Percentiles rank a stretch among this genome's conserved stretches.
Conservation (phyloP, 225 moss, liverwort and hornwort genomes). For the Marchantia paleacea region DNA sequence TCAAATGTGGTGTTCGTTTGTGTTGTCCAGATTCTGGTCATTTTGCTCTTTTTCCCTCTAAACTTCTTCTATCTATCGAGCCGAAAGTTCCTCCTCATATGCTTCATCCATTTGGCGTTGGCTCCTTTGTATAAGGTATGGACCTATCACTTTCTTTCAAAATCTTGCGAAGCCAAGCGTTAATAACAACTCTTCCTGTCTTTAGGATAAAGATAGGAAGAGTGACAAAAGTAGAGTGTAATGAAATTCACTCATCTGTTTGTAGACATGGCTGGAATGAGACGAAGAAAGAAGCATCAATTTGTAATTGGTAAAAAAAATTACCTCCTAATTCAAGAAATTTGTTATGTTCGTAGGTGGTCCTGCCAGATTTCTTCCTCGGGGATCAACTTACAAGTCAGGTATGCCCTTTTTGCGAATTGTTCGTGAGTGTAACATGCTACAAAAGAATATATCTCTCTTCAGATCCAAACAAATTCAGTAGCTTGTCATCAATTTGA, state of each 20-base stretch:
- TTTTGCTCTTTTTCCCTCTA: conserved; percentile 56
- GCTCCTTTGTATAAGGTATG: conserved; percentile 87
- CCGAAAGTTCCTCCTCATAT: conserved; percentile 60
- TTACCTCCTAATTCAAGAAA: background rate
- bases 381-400: conserved; percentile 22
- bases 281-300: background rate
- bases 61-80: conserved; percentile 70
- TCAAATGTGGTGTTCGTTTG: background rate
- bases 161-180: background rate
- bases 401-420: background rate
- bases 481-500: too few species aligned
- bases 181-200: too few species aligned
- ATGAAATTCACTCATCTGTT: background rate
- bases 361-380: conserved; percentile 9
- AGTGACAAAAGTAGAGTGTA: background rate
- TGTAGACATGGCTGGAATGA: background rate
- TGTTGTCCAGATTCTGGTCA: conserved; percentile 51
- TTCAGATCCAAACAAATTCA: too few species aligned
- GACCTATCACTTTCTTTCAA: conserved; percentile 2
- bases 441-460: too few species aligned
- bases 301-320: background rate
- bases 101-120: conserved; percentile 51
- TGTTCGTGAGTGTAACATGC: background rate
- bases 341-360: background rate
- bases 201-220: too few species aligned